Evolutionary conservation across 148 eudicot genomes (phyloP).

Genomic region (Agrostemma githago): DNA sequence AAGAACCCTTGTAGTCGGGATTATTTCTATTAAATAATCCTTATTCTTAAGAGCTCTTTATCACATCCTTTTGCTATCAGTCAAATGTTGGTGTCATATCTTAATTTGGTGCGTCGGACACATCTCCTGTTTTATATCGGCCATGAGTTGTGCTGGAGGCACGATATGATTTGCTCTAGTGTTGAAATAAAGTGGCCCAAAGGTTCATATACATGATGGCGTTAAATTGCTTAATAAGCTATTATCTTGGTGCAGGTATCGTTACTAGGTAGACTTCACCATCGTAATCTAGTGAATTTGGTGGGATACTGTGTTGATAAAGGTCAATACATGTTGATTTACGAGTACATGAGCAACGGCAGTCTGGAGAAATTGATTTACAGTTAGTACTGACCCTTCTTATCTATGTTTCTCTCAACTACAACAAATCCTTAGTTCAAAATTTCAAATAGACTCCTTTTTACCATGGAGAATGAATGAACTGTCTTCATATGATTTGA

Average conservation of each 20-base stretch:
- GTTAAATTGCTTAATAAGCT: not conserved
- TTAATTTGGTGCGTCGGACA: no score
- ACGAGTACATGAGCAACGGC: conserved; percentile 96
- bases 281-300: conserved; percentile 92
- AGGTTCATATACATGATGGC: not conserved
- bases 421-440: not conserved
- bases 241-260: conserved; percentile 60
- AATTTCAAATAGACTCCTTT: not conserved
- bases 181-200: no score
- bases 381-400: conserved; percentile 39
- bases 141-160: no score
- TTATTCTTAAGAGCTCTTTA: no score
- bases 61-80: no score
- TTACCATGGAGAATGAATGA: not conserved
- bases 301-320: conserved; percentile 97
- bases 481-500: not conserved
- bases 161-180: no score
- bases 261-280: conserved; percentile 87
- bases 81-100: no score
- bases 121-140: no score
- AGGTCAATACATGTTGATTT: conserved; percentile 82
- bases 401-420: not conserved
- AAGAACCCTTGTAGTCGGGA: no score
- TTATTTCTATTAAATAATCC: no score
- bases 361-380: conserved; percentile 80